A percentile compares a stretch with the other conserved stretches of the same genome.
Evolutionary conservation across 495 filamentous ascomycete genomes (phyloP).

Genomic region (Hyaloscypha finlandica): DNA sequence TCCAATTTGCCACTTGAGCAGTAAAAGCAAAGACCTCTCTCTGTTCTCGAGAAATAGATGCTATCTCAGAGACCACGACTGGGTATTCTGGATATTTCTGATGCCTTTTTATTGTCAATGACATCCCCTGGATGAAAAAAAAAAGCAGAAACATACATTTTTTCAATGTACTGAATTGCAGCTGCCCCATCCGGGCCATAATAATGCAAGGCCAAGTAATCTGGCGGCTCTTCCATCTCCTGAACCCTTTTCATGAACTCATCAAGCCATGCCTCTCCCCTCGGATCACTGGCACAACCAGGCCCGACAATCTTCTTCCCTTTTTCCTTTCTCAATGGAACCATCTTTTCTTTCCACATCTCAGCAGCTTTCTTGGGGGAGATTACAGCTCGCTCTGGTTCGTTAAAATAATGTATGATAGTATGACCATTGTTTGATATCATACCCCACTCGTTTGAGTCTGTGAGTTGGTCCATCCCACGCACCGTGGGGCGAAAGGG

Average conservation of each 20-base stretch:
- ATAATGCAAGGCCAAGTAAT: constrained; percentile 49
- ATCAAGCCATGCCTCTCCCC: constrained; percentile 43
- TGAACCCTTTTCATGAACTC: constrained; percentile 45
- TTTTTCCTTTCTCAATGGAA: constrained; percentile 41
- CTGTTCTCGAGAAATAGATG: constrained; percentile 42
- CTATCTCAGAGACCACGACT: constrained; percentile 47
- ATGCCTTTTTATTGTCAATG: constrained; percentile 36
- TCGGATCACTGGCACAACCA: constrained; percentile 38
- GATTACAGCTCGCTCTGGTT: constrained; percentile 46
- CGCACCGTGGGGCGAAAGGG: constrained; percentile 49
- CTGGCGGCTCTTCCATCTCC: constrained; percentile 35
- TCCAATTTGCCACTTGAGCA: constrained; percentile 45
- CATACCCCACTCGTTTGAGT: constrained; percentile 41
- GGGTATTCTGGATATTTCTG: constrained; percentile 36
- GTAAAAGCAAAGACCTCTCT: constrained; percentile 43
- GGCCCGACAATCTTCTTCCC: constrained; percentile 45
- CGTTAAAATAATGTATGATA: constrained; percentile 48
- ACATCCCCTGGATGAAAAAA: neutral
- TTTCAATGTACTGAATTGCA: constrained; percentile 38
- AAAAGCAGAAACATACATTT: constrained; percentile 25
- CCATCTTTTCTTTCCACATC: constrained; percentile 42
- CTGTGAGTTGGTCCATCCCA: constrained; percentile 36
- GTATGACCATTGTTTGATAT: constrained; percentile 23
- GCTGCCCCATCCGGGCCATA: constrained; percentile 39
- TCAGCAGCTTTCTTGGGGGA: constrained; percentile 42